These are phyloP conservation scores for Alternaria rosae DNA, from an alignment of 2,329 filamentous ascomycete genomes.

Conservation along the genomic window DNA sequence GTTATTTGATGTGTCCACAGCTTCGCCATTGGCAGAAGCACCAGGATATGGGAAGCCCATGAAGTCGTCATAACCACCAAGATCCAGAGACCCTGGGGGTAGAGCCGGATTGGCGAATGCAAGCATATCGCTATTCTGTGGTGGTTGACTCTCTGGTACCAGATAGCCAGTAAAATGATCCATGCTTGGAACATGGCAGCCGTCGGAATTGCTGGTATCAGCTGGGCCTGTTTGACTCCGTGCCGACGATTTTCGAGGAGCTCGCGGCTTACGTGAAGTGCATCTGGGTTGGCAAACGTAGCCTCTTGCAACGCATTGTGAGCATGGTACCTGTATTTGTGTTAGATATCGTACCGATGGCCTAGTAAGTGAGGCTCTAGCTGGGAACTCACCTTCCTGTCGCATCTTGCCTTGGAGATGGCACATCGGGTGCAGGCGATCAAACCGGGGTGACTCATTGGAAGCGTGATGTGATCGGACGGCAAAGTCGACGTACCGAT, in stretches of 20 bases:
- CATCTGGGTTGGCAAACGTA: constrained; percentile 9
- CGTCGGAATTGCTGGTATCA: not conserved
- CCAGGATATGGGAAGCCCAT: constrained; percentile 5
- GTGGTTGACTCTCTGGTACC: not conserved
- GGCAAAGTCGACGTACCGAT: not conserved
- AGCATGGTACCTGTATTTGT: constrained; percentile 8
- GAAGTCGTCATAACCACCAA: constrained; percentile 9
- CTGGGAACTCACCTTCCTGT: constrained; percentile 7
- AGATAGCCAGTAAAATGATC: constrained; percentile 5
- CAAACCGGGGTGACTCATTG: constrained; percentile 7
- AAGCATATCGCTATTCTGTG: not conserved
- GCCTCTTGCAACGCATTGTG: constrained; percentile 12
- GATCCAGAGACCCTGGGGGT: not conserved
- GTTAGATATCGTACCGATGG: not conserved
- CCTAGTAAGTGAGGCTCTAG: not conserved
- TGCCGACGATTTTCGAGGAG: constrained; percentile 1
- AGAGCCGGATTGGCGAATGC: not conserved
- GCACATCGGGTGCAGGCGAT: constrained; percentile 15
- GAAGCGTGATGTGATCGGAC: not conserved
- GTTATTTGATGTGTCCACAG: not conserved
- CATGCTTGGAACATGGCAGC: not conserved
- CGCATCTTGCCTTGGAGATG: constrained; percentile 13
- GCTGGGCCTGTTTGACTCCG: not conserved
- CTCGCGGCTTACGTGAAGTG: constrained; percentile 9
- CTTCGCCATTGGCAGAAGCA: not conserved